Evolutionary conservation across 495 filamentous ascomycete species (phyloP).

Genomic region (Viridothelium virens): DNA sequence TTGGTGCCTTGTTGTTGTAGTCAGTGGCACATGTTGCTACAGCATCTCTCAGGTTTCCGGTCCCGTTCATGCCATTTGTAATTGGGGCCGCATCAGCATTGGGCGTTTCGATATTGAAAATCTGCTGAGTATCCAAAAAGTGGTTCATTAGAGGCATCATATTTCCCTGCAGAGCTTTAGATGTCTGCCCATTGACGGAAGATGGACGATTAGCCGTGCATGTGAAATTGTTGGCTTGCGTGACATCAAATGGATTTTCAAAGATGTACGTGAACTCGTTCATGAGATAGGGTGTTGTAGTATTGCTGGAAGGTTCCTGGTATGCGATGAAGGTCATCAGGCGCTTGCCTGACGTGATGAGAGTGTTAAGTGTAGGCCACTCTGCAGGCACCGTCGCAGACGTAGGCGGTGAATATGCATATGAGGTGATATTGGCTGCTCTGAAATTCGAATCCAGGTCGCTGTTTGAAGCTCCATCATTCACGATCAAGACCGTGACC

Average conservation of each 20-base stretch:
- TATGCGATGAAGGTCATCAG: conserved; percentile 34
- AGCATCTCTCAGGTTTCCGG: conserved; percentile 27
- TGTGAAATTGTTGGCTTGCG: conserved; percentile 25
- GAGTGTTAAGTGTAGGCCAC: conserved; percentile 34
- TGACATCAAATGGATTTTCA: conserved; percentile 35
- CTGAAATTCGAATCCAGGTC: conserved; percentile 26
- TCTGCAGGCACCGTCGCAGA: conserved; percentile 12
- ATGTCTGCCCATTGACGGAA: conserved; percentile 17
- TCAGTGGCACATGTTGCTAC: conserved; percentile 23
- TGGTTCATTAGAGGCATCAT: conserved; percentile 38
- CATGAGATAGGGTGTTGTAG: conserved; percentile 33
- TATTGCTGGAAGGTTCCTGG: conserved; percentile 18
- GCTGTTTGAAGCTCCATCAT: conserved; percentile 23
- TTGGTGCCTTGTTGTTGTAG: conserved; percentile 30
- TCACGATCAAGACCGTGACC: conserved; percentile 37
- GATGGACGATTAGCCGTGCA: conserved; percentile 32
- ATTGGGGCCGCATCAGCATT: conserved; percentile 14
- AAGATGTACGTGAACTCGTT: conserved; percentile 38
- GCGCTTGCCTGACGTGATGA: conserved; percentile 33
- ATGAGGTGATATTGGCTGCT: conserved; percentile 26
- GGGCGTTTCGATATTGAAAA: conserved; percentile 27
- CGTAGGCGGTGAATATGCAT: conserved; percentile 28
- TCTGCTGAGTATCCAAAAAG: conserved; percentile 28
- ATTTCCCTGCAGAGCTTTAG: conserved; percentile 23
- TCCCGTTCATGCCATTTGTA: conserved; percentile 24